Conservation (phyloP, 2,329 filamentous ascomycete species). For the Microdochium paspali region DNA sequence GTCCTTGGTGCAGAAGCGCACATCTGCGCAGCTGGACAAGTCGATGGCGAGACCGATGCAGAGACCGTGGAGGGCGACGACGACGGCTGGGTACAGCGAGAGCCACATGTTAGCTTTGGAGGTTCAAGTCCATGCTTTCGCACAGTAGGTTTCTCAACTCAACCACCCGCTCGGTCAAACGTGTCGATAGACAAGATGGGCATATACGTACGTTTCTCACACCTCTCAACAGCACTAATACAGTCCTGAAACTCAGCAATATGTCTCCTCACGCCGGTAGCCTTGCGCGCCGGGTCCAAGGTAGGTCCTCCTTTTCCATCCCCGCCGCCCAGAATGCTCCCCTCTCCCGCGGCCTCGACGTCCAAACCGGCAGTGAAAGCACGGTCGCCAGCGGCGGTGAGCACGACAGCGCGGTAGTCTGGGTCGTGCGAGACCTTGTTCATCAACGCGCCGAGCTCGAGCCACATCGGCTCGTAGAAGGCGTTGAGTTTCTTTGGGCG, state of each 20-base stretch:
- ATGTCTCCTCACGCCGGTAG: slow-evolving; percentile 52
- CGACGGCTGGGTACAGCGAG: slow-evolving; percentile 48
- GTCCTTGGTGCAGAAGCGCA: slow-evolving; percentile 53
- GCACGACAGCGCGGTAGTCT: slow-evolving; percentile 64
- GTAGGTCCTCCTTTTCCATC: slow-evolving; percentile 12
- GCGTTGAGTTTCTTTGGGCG: slow-evolving; percentile 80
- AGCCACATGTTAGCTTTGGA: not conserved
- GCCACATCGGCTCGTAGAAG: slow-evolving; percentile 79
- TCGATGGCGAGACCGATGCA: slow-evolving; percentile 73
- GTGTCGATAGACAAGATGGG: not conserved
- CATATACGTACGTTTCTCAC: slow-evolving; percentile 65
- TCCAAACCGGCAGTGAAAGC: slow-evolving; percentile 86
- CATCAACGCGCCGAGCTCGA: slow-evolving; percentile 69
- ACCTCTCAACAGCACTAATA: slow-evolving; percentile 68
- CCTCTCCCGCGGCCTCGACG: slow-evolving; percentile 58
- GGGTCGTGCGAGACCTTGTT: slow-evolving; percentile 60
- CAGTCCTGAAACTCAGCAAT: slow-evolving; percentile 74
- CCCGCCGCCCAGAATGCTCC: slow-evolving; percentile 33
- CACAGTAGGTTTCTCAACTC: too few species aligned
- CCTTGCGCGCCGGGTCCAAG: slow-evolving; percentile 56
- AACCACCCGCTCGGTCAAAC: too few species aligned
- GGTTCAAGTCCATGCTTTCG: not conserved
- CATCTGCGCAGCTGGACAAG: slow-evolving; percentile 58
- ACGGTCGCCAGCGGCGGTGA: slow-evolving; percentile 72
- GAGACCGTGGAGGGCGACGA: slow-evolving; percentile 72